Evolutionary conservation across 805 yeast genomes (phyloP).

Genomic region (Ogataea ganodermae): DNA sequence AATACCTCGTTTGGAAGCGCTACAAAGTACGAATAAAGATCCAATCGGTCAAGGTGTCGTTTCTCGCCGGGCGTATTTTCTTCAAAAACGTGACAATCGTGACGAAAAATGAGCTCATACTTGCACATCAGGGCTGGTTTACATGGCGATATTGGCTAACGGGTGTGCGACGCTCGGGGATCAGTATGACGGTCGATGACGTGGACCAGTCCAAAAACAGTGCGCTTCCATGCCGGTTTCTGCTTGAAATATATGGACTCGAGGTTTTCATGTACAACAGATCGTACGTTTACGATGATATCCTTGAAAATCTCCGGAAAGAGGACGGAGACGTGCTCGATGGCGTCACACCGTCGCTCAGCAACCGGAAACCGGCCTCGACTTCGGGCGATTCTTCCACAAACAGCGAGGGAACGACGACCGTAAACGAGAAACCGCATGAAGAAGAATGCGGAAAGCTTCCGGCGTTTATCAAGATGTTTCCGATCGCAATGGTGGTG

Average conservation of each 20-base stretch:
- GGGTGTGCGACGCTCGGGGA: slow-evolving; percentile 42
- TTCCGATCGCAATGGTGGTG: slow-evolving; percentile 66
- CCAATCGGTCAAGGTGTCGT: slow-evolving; percentile 74
- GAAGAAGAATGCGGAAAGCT: not conserved
- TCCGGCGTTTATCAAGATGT: slow-evolving; percentile 32
- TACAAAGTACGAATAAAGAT: slow-evolving; percentile 59
- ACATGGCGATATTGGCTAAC: slow-evolving; percentile 93
- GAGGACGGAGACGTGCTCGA: slow-evolving; percentile 6
- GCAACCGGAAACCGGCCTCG: slow-evolving; percentile 6
- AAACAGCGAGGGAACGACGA: slow-evolving; percentile 15
- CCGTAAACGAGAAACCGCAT: slow-evolving; percentile 4
- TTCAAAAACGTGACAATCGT: slow-evolving; percentile 74
- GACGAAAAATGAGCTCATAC: slow-evolving; percentile 71
- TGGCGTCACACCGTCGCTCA: slow-evolving; percentile 8
- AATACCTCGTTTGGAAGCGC: slow-evolving; percentile 64
- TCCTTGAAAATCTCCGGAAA: slow-evolving; percentile 39
- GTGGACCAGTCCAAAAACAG: slow-evolving; percentile 39
- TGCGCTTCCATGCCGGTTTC: slow-evolving; percentile 56
- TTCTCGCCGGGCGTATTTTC: slow-evolving; percentile 80
- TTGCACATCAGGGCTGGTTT: slow-evolving; percentile 68
- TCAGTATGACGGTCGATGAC: slow-evolving; percentile 27
- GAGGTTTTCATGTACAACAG: slow-evolving; percentile 85
- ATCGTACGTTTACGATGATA: slow-evolving; percentile 70
- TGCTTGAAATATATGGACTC: slow-evolving; percentile 67
- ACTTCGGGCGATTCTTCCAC: slow-evolving; percentile 7